Evolutionary conservation across 139 green algal species (phyloP).

Genomic region (Chlorella sp.): DNA sequence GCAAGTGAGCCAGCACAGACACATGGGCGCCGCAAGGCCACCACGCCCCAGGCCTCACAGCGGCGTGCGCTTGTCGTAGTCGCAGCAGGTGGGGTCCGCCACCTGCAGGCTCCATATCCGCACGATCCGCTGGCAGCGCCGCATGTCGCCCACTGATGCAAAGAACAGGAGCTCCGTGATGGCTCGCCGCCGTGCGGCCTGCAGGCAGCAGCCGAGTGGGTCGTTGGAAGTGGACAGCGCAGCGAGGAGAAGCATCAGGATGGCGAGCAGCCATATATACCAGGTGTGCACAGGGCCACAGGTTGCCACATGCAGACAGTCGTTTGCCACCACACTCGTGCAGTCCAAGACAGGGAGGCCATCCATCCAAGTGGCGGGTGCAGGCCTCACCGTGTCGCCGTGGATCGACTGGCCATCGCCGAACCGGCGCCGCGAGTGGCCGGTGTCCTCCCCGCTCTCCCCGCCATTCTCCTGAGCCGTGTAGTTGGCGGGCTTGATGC

Average conservation of each 20-base stretch:
- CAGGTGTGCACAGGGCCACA: neutral
- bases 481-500: neutral
- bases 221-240: too few relatives aligned
- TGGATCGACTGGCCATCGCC: conserved; percentile 37
- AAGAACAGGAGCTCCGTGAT: conserved; percentile 95
- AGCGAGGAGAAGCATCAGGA: neutral
- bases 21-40: too few relatives aligned
- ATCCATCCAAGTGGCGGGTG: too few relatives aligned
- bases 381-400: conserved; percentile 34
- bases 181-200: conserved; percentile 79
- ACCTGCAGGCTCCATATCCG: conserved; percentile 78
- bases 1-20: too few relatives aligned
- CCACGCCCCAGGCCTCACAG: conserved; percentile 57
- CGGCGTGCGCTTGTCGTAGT: conserved; percentile 90
- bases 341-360: too few relatives aligned
- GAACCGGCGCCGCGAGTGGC: neutral
- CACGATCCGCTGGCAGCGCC: conserved; percentile 75
- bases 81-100: conserved; percentile 72
- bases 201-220: conserved; percentile 7
- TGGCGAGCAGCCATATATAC: neutral
- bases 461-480: neutral
- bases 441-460: conserved; percentile 24
- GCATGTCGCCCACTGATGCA: conserved; percentile 79
- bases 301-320: too few relatives aligned
- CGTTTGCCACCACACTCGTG: too few relatives aligned